Conservation (phyloP, 1,284 basidiomycete species). For the Hortiboletus rubellus region DNA sequence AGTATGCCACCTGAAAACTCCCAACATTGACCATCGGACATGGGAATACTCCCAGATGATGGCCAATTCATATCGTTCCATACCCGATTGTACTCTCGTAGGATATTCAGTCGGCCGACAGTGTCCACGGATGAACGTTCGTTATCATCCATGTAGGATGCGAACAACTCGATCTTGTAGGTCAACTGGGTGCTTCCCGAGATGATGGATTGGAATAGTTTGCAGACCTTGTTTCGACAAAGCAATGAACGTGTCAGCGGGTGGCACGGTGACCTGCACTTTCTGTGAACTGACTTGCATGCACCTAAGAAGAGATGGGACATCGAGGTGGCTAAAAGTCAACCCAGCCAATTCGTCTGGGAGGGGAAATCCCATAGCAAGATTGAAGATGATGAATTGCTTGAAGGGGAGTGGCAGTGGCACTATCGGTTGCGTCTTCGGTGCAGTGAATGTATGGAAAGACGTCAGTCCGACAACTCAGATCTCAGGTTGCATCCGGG, state of each 20-base stretch:
- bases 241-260: background rate
- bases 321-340: constrained; percentile 25
- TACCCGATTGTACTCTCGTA: constrained; percentile 43
- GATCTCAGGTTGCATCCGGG: background rate
- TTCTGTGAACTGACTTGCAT: constrained; percentile 23
- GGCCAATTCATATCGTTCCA: constrained; percentile 49
- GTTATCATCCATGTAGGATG: constrained; percentile 48
- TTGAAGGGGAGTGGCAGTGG: background rate
- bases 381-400: too few relatives aligned
- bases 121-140: constrained; percentile 29
- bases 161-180: constrained; percentile 55
- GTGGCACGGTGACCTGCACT: background rate
- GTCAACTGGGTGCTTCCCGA: constrained; percentile 39
- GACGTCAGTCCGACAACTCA: background rate
- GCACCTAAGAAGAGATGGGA: constrained; percentile 28
- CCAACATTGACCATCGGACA: constrained; percentile 45
- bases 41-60: constrained; percentile 37
- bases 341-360: constrained; percentile 26
- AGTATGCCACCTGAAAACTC: constrained; percentile 62
- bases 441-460: too few relatives aligned
- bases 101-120: constrained; percentile 39
- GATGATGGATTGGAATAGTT: constrained; percentile 43
- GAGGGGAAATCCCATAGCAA: constrained; percentile 21
- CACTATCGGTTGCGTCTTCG: background rate
- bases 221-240: constrained; percentile 45